These are phyloP conservation scores for Pleurotus salmoneostramineus DNA, from an alignment of 768 basidiomycete species.

Conservation along the genomic window DNA sequence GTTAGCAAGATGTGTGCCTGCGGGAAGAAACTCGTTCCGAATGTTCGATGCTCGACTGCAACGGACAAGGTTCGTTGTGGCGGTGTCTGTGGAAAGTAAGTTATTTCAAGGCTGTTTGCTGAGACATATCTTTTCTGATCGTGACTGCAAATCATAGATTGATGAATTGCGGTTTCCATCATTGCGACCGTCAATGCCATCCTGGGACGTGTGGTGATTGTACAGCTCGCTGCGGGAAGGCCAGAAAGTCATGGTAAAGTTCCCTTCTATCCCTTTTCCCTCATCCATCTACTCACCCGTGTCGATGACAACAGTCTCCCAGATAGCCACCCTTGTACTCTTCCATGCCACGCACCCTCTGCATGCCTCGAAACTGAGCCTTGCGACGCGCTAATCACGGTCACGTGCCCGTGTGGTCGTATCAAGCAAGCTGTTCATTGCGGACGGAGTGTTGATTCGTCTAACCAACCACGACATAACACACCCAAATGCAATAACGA, in stretches of 20 bases:
- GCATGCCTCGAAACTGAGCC: constrained; percentile 78
- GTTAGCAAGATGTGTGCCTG: constrained; percentile 83
- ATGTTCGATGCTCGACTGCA: constrained; percentile 81
- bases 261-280: constrained; percentile 17
- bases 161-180: constrained; percentile 85
- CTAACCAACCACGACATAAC: constrained; percentile 28
- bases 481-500: constrained; percentile 75
- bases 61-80: constrained; percentile 83
- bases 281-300: not conserved
- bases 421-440: constrained; percentile 73
- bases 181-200: constrained; percentile 82
- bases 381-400: constrained; percentile 62
- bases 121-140: not conserved
- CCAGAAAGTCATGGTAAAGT: constrained; percentile 75
- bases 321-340: constrained; percentile 69
- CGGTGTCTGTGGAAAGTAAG: constrained; percentile 70
- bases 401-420: constrained; percentile 82
- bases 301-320: constrained; percentile 46
- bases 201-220: constrained; percentile 78
- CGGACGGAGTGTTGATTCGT: constrained; percentile 45
- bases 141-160: constrained; percentile 32
- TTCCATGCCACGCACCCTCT: constrained; percentile 85
- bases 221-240: constrained; percentile 77
- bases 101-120: constrained; percentile 12
- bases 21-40: constrained; percentile 76